Percentiles rank a stretch among this genome's conserved stretches.
These are phyloP conservation scores for Sarocladium oryzae DNA, from an alignment of 2,329 filamentous ascomycete species.

Conservation along the genomic window DNA sequence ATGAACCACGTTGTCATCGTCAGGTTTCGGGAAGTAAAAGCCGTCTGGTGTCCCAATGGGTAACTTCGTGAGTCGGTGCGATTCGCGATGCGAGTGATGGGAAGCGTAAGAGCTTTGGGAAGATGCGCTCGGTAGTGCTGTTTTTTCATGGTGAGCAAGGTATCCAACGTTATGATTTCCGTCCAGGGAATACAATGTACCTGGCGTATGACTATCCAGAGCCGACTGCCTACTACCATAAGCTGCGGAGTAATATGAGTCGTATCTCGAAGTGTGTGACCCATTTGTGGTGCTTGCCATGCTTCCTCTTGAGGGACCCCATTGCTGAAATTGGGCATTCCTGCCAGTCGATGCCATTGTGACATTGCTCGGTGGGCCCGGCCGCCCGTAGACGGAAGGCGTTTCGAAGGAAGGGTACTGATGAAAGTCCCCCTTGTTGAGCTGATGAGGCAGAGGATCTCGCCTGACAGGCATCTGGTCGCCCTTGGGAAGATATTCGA, in stretches of 20 bases:
- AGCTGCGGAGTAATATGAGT: constrained; percentile 39
- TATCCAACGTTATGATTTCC: too few relatives aligned
- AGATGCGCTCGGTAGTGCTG: constrained; percentile 48
- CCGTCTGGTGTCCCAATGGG: constrained; percentile 38
- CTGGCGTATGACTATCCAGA: background rate
- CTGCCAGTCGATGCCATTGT: constrained; percentile 68
- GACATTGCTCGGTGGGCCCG: constrained; percentile 41
- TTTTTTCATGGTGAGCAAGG: constrained; percentile 11
- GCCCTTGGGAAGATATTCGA: constrained; percentile 65
- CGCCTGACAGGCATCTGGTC: constrained; percentile 58
- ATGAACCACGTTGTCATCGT: constrained; percentile 78
- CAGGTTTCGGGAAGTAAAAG: constrained; percentile 63
- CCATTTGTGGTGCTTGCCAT: constrained; percentile 44
- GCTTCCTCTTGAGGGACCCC: constrained; percentile 52
- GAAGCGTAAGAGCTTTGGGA: constrained; percentile 50
- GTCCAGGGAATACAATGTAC: background rate
- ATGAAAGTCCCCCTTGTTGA: constrained; percentile 82
- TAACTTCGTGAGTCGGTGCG: constrained; percentile 51
- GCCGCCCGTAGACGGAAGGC: constrained; percentile 34
- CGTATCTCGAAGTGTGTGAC: constrained; percentile 54
- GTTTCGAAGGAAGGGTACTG: constrained; percentile 76
- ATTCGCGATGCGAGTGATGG: constrained; percentile 44
- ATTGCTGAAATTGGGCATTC: constrained; percentile 70
- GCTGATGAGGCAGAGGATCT: constrained; percentile 74
- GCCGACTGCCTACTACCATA: constrained; percentile 5